A percentile compares a stretch with the other conserved stretches of the same genome.
These are phyloP conservation scores for Hymenoscyphus infarciens DNA, from an alignment of 2,329 filamentous ascomycete genomes.

Conservation along the genomic window DNA sequence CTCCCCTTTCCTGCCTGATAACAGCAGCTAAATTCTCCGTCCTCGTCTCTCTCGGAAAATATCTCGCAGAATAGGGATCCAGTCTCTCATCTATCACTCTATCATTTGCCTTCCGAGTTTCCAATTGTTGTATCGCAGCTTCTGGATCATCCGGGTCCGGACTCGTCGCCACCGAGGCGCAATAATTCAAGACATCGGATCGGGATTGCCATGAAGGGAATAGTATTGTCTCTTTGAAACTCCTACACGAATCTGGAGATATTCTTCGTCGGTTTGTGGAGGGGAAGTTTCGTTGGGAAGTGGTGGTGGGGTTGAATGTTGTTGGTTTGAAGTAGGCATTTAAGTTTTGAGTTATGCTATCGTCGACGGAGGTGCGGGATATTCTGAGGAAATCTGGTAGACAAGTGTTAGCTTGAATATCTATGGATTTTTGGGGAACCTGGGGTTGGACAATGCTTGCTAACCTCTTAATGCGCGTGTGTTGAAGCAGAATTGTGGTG, in stretches of 20 bases:
- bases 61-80: slow-evolving; percentile 86
- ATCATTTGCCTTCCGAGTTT: slow-evolving; percentile 67
- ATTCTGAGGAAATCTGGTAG: slow-evolving; percentile 79
- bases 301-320: slow-evolving; percentile 76
- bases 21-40: slow-evolving; percentile 75
- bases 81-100: slow-evolving; percentile 79
- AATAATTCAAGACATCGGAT: slow-evolving; percentile 83
- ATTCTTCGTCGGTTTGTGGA: slow-evolving; percentile 51
- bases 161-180: slow-evolving; percentile 79
- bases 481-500: slow-evolving; percentile 76
- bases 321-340: slow-evolving; percentile 83
- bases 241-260: slow-evolving; percentile 58
- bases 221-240: slow-evolving; percentile 73
- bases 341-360: slow-evolving; percentile 88
- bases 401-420: slow-evolving; percentile 9
- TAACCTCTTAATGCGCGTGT: slow-evolving; percentile 65
- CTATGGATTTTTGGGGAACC: background rate
- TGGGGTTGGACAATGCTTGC: background rate
- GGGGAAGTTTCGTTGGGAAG: slow-evolving; percentile 56
- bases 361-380: slow-evolving; percentile 81
- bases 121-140: slow-evolving; percentile 62
- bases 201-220: slow-evolving; percentile 87
- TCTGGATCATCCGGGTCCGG: slow-evolving; percentile 87
- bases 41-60: slow-evolving; percentile 73
- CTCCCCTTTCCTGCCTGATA: slow-evolving; percentile 69